Conservation (phyloP, 2,329 filamentous ascomycete species). For the Phaeosphaeria sp. region DNA sequence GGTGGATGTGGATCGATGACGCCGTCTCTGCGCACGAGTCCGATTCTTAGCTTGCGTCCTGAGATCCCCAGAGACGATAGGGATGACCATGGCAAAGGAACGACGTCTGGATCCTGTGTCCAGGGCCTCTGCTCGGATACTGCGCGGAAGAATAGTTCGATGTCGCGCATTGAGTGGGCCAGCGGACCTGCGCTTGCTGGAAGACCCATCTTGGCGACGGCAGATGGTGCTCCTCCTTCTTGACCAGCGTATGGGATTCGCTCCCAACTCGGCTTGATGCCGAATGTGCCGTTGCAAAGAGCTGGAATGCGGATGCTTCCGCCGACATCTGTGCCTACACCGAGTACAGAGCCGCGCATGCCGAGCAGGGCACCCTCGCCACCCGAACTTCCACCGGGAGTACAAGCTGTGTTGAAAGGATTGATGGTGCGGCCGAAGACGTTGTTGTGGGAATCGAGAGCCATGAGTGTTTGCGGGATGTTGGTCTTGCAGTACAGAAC, state of each 20-base stretch:
- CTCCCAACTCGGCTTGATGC: conserved; percentile 54
- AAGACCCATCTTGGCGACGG: conserved; percentile 55
- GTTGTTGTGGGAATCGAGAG: conserved; percentile 61
- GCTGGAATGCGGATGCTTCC: conserved; percentile 61
- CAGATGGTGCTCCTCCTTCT: conserved; percentile 55
- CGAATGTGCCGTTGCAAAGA: conserved; percentile 58
- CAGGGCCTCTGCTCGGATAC: conserved; percentile 62
- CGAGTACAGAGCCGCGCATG: conserved; percentile 56
- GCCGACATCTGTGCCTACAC: conserved; percentile 64
- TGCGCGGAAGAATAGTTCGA: conserved; percentile 61
- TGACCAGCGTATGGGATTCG: conserved; percentile 62
- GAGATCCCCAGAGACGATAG: conserved; percentile 16
- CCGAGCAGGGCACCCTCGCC: conserved; percentile 61
- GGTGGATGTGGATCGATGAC: conserved; percentile 61
- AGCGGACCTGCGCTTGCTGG: conserved; percentile 56
- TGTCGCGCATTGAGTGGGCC: conserved; percentile 57
- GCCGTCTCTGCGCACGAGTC: conserved; percentile 59
- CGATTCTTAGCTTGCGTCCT: conserved; percentile 50
- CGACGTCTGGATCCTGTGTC: conserved; percentile 54
- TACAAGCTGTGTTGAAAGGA: conserved; percentile 55
- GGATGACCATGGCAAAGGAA: conserved; percentile 49
- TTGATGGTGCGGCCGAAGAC: conserved; percentile 57
- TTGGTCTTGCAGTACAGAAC: conserved; percentile 63
- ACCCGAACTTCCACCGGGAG: conserved; percentile 60
- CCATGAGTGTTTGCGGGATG: conserved; percentile 62